These are phyloP conservation scores for Cladosporium sp. DNA, from an alignment of 2,329 filamentous ascomycete species.

Conservation along the genomic window DNA sequence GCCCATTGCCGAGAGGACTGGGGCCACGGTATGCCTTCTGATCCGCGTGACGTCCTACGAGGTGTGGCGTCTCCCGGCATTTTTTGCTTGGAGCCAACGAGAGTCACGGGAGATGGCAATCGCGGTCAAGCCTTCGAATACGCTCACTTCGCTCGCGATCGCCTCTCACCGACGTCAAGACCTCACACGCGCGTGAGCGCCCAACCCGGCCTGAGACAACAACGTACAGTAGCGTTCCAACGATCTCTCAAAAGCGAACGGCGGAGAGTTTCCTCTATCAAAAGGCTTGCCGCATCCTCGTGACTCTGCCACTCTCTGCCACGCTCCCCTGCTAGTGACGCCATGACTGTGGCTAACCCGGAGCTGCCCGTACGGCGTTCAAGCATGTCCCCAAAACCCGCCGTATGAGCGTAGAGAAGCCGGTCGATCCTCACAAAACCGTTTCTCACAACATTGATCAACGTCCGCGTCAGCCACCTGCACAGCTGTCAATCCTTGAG, in stretches of 20 bases:
- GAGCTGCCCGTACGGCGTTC: neutral
- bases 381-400: neutral
- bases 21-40: neutral
- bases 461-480: conserved; percentile 9
- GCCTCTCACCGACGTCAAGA: conserved; percentile 2
- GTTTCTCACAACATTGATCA: neutral
- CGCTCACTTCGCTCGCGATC: neutral
- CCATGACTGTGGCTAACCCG: conserved; percentile 4
- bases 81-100: neutral
- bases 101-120: neutral
- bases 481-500: neutral
- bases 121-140: neutral
- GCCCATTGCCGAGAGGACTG: neutral
- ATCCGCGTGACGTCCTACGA: conserved; percentile 4
- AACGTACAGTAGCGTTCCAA: conserved; percentile 10
- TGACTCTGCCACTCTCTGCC: too few relatives aligned
- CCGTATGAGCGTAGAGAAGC: conserved; percentile 3
- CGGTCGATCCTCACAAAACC: conserved; percentile 10
- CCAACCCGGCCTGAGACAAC: conserved; percentile 5
- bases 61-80: conserved; percentile 1
- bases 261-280: conserved; percentile 1
- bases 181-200: neutral
- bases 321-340: too few relatives aligned
- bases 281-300: conserved; percentile 7
- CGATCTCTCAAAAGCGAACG: neutral